phyloP scores from a whole-genome alignment of 139 green algal genomes.

The Micractinium conductrix region DNA sequence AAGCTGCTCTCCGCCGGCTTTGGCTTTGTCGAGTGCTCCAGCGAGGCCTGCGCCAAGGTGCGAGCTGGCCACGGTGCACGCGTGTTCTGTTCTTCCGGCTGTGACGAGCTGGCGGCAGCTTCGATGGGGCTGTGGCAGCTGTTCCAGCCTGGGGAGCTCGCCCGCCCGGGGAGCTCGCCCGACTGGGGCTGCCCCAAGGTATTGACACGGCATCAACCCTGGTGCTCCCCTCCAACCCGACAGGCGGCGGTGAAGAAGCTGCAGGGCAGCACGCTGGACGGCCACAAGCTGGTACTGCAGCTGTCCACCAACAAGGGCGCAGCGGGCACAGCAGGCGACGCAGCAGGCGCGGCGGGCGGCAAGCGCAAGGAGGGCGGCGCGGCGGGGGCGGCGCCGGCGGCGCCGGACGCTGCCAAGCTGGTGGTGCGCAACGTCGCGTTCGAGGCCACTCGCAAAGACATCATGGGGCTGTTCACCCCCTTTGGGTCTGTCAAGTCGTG shows the following conservation, averaged over 20 bases:
- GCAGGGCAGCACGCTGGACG: slow-evolving; percentile 84
- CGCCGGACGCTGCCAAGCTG: slow-evolving; percentile 72
- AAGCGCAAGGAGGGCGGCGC: slow-evolving; percentile 18
- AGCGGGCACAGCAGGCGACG: neutral
- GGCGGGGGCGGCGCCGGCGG: slow-evolving; percentile 2
- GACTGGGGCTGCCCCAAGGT: too few species aligned
- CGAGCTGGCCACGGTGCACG: too few species aligned
- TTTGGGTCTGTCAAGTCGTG: slow-evolving; percentile 96
- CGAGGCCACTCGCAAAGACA: slow-evolving; percentile 93
- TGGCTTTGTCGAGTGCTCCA: slow-evolving; percentile 92
- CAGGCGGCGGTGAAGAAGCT: slow-evolving; percentile 72
- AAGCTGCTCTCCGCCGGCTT: slow-evolving; percentile 79
- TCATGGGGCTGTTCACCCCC: slow-evolving; percentile 88
- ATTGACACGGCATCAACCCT: too few species aligned
- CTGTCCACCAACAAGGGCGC: slow-evolving; percentile 55
- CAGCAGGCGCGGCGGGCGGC: slow-evolving; percentile 7
- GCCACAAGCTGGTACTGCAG: slow-evolving; percentile 90
- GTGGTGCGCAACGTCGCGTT: slow-evolving; percentile 99
- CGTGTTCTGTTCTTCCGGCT: too few species aligned
- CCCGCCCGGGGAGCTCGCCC: too few species aligned
- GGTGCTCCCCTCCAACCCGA: too few species aligned
- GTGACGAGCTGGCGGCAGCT: too few species aligned
- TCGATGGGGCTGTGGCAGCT: too few species aligned
- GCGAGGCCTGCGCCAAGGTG: slow-evolving; percentile 65
- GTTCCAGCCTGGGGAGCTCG: too few species aligned